A percentile compares a stretch with the other conserved stretches of the same genome.
These are phyloP conservation scores for Coccomyxa sp. DNA, from an alignment of 139 green algal species.

Conservation along the genomic window DNA sequence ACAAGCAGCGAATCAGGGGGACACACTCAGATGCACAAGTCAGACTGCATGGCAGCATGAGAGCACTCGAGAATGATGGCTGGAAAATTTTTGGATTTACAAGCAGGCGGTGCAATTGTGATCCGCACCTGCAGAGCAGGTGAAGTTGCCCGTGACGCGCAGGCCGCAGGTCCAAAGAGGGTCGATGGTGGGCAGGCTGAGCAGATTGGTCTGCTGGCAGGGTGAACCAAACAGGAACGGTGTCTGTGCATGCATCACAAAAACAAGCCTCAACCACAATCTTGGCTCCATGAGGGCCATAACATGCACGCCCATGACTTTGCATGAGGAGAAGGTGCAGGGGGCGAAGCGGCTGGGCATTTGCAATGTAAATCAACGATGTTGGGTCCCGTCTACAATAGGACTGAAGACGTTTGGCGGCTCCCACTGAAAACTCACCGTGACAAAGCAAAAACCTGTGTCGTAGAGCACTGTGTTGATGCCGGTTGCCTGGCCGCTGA, in stretches of 20 bases:
- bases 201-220: not conserved
- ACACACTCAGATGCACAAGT: not conserved
- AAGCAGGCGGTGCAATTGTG: not conserved
- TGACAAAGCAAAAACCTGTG: slow-evolving; percentile 1
- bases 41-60: not conserved
- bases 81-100: not conserved
- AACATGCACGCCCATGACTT: no score
- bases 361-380: no score
- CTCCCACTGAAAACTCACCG: not conserved
- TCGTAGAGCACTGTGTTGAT: slow-evolving; percentile 12
- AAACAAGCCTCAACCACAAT: not conserved
- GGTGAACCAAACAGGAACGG: slow-evolving; percentile 9
- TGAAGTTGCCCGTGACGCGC: slow-evolving; percentile 13
- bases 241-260: not conserved
- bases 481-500: slow-evolving; percentile 8
- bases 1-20: not conserved
- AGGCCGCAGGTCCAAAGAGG: slow-evolving; percentile 15
- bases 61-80: not conserved
- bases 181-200: slow-evolving; percentile 9
- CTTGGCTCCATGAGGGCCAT: no score
- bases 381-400: no score
- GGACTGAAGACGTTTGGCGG: no score
- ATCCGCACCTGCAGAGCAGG: slow-evolving; percentile 6
- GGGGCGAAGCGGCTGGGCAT: no score
- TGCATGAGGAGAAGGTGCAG: no score